phyloP scores from a whole-genome alignment of 2,329 filamentous ascomycete species.

The Didymella segeticola region DNA sequence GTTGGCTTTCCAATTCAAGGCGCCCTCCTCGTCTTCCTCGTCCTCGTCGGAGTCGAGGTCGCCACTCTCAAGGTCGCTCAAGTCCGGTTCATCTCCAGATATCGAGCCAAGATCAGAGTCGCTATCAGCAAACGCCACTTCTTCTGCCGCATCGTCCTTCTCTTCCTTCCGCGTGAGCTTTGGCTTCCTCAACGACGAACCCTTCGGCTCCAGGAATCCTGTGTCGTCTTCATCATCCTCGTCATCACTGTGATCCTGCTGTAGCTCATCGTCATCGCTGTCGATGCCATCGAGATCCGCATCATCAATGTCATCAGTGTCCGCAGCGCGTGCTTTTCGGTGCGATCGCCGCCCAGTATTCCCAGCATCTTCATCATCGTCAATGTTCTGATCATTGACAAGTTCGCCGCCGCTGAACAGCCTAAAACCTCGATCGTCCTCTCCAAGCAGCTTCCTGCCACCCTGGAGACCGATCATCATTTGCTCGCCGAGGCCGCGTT shows the following conservation, averaged over 20 bases:
- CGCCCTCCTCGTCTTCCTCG: constrained; percentile 73
- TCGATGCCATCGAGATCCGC: constrained; percentile 57
- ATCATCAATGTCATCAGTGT: constrained; percentile 58
- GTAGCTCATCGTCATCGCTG: constrained; percentile 63
- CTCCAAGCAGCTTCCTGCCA: constrained; percentile 80
- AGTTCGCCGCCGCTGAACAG: constrained; percentile 81
- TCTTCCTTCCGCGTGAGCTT: constrained; percentile 39
- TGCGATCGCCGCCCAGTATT: constrained; percentile 64
- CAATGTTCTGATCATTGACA: constrained; percentile 63
- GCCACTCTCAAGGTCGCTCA: constrained; percentile 50
- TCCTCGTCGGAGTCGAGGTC: constrained; percentile 62
- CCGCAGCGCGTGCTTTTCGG: constrained; percentile 58
- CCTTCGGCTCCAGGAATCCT: constrained; percentile 51
- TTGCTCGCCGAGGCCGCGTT: constrained; percentile 92
- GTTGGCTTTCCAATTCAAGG: constrained; percentile 86
- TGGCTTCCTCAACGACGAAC: constrained; percentile 48
- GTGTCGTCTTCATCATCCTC: constrained; percentile 61
- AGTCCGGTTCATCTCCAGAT: constrained; percentile 62
- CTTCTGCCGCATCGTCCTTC: constrained; percentile 58
- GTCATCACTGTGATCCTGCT: constrained; percentile 54
- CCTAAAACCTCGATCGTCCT: constrained; percentile 81
- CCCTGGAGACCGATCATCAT: constrained; percentile 89
- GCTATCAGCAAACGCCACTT: constrained; percentile 91
- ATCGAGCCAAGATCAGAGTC: constrained; percentile 95
- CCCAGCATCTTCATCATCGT: constrained; percentile 60